Conservation (phyloP, 331 rosid genomes). For the Dryas integrifolia region DNA sequence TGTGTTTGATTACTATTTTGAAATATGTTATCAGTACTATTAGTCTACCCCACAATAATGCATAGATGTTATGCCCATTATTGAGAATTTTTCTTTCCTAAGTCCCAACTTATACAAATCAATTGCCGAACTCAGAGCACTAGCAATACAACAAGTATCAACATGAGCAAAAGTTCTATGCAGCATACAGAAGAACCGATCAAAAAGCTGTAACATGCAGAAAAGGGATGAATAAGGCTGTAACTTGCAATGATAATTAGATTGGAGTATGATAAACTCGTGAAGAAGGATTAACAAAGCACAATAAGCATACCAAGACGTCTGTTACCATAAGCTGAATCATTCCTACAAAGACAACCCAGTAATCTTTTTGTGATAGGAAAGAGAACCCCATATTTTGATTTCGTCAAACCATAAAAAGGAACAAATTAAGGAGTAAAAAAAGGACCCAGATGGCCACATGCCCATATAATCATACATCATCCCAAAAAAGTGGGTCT, state of each 20-base stretch:
- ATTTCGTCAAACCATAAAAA: constrained; percentile 25
- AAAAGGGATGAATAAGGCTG: background rate
- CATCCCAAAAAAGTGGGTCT: constrained; percentile 45
- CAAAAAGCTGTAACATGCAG: background rate
- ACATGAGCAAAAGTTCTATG: background rate
- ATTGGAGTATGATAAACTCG: background rate
- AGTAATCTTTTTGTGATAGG: background rate
- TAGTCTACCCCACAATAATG: background rate
- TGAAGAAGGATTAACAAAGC: constrained; percentile 2
- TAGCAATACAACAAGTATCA: background rate
- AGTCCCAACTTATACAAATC: background rate
- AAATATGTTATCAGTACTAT: background rate
- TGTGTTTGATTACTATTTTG: background rate
- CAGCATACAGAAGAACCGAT: constrained; percentile 9
- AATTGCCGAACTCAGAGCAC: constrained; percentile 8
- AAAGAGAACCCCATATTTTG: constrained; percentile 18
- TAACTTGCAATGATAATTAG: background rate
- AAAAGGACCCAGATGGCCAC: constrained; percentile 39
- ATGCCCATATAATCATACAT: constrained; percentile 27
- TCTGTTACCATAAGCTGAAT: constrained; percentile 10
- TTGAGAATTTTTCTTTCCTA: no score
- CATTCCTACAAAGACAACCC: background rate
- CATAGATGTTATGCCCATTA: background rate
- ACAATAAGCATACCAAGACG: background rate
- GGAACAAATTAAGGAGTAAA: constrained; percentile 20